Evolutionary conservation across 257 asterid species (phyloP).

Genomic region (Mitragyna speciosa): DNA sequence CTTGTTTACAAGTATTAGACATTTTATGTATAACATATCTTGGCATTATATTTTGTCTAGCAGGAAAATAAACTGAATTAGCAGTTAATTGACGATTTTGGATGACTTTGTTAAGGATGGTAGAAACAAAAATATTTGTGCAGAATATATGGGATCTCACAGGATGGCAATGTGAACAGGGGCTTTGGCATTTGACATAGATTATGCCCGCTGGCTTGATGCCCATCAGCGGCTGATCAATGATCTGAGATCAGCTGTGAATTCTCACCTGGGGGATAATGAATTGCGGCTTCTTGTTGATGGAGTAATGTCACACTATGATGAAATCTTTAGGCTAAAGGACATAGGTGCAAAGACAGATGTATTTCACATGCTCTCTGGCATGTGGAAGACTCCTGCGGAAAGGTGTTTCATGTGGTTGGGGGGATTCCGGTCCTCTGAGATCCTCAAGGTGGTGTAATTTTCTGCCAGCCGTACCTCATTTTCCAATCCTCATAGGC

Average conservation of each 20-base stretch:
- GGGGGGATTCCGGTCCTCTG: conserved; percentile 93
- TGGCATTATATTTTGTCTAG: background rate
- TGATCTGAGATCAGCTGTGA: conserved; percentile 72
- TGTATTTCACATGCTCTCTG: conserved; percentile 87
- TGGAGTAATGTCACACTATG: conserved; percentile 79
- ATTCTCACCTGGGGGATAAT: conserved; percentile 52
- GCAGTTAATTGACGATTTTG: background rate
- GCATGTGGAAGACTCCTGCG: conserved; percentile 94
- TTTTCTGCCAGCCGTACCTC: background rate
- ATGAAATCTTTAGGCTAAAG: conserved; percentile 67
- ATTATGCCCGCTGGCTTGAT: conserved; percentile 82
- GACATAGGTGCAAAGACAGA: conserved; percentile 63
- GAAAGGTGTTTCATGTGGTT: conserved; percentile 98
- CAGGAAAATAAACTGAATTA: background rate
- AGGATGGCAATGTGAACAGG: conserved; percentile 31
- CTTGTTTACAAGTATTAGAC: too few relatives aligned
- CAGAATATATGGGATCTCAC: background rate
- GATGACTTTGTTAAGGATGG: background rate
- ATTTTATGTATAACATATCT: too few relatives aligned
- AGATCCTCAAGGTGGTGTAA: conserved; percentile 68
- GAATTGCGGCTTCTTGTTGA: conserved; percentile 71
- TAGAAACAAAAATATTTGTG: too few relatives aligned
- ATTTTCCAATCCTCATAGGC: background rate
- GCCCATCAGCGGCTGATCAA: conserved; percentile 65
- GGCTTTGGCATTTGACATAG: conserved; percentile 74